Evolutionary conservation across 805 yeast genomes (phyloP), one percentile per base, ranked within the genome.

Genomic region (Myxozyma lipomycoides): DNA sequence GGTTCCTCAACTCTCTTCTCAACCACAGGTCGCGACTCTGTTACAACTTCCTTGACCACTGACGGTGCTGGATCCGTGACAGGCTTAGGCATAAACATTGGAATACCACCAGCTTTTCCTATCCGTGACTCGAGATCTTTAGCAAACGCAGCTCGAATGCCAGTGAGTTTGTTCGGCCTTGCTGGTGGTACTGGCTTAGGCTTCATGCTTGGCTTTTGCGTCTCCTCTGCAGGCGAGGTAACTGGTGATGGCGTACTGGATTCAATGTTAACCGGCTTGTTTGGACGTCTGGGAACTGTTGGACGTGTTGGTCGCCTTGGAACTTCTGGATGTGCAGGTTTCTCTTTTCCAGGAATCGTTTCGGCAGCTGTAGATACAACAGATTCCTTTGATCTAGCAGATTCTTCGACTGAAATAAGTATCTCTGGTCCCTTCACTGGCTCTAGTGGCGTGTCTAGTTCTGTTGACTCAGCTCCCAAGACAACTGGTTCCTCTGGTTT

Each of bases 61-160:
- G 7, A 7, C 32, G 7, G 12, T 12, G 41, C 25, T 10, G 35
- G 36, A 15, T 36, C 22, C 10, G 39, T 22, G 1, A 40, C 18
- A 10, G 40, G 48, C 23, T 43, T 22, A 12, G 58, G 58, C 6
- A 67, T 76, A 78, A 78, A 73, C 2, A 81, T 81, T 10, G 82
- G 80, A 25, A 77, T 61, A 1, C 78, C 75, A 6, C 19, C 19
- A 12, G n/a, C 38, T 10, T 38, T 38, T 2, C 61, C 85, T 66
- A 82, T 73, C 61, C 83, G 66, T 1, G 84, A 84, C 57, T 78
- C 79, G 59, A 84, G 67, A 57, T 75, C 80, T 47, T 78, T 75
- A 2, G 83, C 80, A 63, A 83, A 79, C 18, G 73, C 71, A 34
- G 77, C 65, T 44, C 69, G 70, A 23, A 70, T 69, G 1, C 70